Evolutionary conservation across 2,329 filamentous ascomycete species (phyloP).

Genomic region (Trichocomaceae sp.): DNA sequence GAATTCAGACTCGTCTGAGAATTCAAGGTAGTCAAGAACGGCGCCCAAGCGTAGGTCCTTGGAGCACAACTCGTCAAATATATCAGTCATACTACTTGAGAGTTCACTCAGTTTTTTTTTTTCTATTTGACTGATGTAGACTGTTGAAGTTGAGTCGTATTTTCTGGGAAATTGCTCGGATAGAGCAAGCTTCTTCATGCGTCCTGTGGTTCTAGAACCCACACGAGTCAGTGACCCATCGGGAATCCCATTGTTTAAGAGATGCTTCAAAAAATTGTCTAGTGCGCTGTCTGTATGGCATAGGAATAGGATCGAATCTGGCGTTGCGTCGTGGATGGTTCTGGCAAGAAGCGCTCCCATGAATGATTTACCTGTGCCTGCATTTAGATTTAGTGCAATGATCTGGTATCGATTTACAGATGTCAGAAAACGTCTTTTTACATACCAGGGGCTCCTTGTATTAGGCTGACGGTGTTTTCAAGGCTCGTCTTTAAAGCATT

Average conservation of each 20-base stretch:
- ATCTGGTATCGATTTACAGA: background rate
- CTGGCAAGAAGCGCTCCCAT: constrained; percentile 57
- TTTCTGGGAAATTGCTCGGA: constrained; percentile 28
- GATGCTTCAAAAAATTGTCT: constrained; percentile 56
- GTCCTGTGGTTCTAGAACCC: constrained; percentile 48
- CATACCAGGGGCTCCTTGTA: constrained; percentile 64
- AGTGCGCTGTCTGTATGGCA: constrained; percentile 60
- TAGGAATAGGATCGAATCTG: constrained; percentile 51
- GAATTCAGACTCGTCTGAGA: constrained; percentile 42
- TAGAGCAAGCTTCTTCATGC: constrained; percentile 25
- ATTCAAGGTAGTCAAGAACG: constrained; percentile 41
- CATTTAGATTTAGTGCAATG: background rate
- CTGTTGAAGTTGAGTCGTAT: background rate
- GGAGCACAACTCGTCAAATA: background rate
- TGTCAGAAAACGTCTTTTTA: background rate
- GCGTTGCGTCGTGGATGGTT: constrained; percentile 43
- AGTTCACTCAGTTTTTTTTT: constrained; percentile 13
- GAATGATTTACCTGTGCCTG: constrained; percentile 65
- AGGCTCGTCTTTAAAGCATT: constrained; percentile 50
- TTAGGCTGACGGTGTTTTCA: constrained; percentile 47
- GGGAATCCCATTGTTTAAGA: constrained; percentile 35
- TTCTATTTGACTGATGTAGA: background rate
- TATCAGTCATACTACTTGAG: constrained; percentile 2
- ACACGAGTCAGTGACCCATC: constrained; percentile 49
- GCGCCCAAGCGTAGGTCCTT: constrained; percentile 4